Evolutionary conservation across 2,329 filamentous ascomycete species (phyloP).

Genomic region (Penicillium sp.): DNA sequence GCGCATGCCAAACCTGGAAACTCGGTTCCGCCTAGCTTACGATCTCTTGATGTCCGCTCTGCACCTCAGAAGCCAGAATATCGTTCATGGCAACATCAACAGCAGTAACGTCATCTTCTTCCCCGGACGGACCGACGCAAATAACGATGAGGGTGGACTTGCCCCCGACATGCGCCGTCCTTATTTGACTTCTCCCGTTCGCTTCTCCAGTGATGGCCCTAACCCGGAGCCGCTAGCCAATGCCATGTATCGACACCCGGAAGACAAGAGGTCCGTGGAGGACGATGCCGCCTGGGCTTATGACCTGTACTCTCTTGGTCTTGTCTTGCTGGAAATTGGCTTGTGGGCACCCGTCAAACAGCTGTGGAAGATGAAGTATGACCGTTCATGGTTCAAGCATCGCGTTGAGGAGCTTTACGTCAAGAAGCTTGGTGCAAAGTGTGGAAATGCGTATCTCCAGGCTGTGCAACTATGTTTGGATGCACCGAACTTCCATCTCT

Average conservation of each 20-base stretch:
- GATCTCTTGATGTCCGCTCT: conserved; percentile 62
- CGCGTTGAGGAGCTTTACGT: conserved; percentile 67
- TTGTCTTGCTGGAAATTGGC: conserved; percentile 66
- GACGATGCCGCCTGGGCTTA: conserved; percentile 48
- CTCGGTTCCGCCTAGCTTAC: conserved; percentile 64
- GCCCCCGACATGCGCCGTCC: conserved; percentile 57
- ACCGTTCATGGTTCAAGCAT: conserved; percentile 64
- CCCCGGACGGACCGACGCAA: conserved; percentile 39
- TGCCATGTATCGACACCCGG: conserved; percentile 66
- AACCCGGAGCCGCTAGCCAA: conserved; percentile 50
- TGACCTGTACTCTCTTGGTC: conserved; percentile 66
- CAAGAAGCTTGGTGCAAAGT: conserved; percentile 64
- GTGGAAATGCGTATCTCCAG: conserved; percentile 66
- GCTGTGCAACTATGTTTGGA: conserved; percentile 65
- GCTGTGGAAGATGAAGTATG: conserved; percentile 68
- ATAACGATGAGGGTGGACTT: conserved; percentile 40
- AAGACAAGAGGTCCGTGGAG: conserved; percentile 46
- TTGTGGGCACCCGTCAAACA: conserved; percentile 66
- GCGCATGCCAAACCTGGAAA: conserved; percentile 61
- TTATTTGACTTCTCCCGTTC: conserved; percentile 62
- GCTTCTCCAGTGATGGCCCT: conserved; percentile 59
- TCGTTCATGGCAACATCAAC: conserved; percentile 67
- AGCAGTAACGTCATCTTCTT: conserved; percentile 68
- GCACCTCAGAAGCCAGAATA: conserved; percentile 60
- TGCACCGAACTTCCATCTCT: conserved; percentile 57